Conservation (phyloP, 2,329 filamentous ascomycete genomes). For the Aurifilum marmelostoma region DNA sequence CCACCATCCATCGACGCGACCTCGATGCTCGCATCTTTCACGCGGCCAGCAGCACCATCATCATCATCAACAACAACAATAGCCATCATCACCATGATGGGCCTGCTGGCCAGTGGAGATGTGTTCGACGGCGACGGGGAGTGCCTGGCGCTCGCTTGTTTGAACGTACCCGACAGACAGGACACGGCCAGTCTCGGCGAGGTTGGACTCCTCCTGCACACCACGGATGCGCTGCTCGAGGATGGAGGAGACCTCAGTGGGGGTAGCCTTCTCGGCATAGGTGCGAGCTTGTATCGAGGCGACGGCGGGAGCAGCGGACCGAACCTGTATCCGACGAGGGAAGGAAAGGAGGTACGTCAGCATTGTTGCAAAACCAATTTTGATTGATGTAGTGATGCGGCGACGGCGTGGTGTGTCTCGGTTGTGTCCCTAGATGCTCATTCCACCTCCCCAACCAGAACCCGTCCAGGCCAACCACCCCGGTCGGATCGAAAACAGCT, state of each 20-base stretch:
- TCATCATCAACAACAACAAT: background rate
- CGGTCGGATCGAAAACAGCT: constrained; percentile 29
- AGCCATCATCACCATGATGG: background rate
- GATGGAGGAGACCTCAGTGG: constrained; percentile 98
- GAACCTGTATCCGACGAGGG: constrained; percentile 61
- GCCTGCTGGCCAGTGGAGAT: background rate
- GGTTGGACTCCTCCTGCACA: constrained; percentile 93
- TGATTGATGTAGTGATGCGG: constrained; percentile 24
- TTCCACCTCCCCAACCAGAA: constrained; percentile 25
- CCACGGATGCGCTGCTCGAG: constrained; percentile 99
- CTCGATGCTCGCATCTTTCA: constrained; percentile 1
- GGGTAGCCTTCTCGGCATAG: constrained; percentile 95
- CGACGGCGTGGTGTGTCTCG: constrained; percentile 17
- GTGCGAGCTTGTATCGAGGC: constrained; percentile 74
- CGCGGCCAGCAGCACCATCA: no score
- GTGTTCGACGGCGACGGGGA: background rate
- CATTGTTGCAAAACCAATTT: constrained; percentile 33
- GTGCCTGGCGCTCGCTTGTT: background rate
- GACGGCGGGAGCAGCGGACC: constrained; percentile 80
- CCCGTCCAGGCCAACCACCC: constrained; percentile 15
- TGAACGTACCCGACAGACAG: constrained; percentile 93
- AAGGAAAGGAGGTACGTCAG: constrained; percentile 29
- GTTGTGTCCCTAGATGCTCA: constrained; percentile 25
- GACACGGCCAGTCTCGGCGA: constrained; percentile 98
- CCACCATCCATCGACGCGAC: background rate